A percentile compares a stretch with the other conserved stretches of the same genome.
Conservation (phyloP, 2,329 filamentous ascomycete genomes). For the Scortechinia acanthostroma region DNA sequence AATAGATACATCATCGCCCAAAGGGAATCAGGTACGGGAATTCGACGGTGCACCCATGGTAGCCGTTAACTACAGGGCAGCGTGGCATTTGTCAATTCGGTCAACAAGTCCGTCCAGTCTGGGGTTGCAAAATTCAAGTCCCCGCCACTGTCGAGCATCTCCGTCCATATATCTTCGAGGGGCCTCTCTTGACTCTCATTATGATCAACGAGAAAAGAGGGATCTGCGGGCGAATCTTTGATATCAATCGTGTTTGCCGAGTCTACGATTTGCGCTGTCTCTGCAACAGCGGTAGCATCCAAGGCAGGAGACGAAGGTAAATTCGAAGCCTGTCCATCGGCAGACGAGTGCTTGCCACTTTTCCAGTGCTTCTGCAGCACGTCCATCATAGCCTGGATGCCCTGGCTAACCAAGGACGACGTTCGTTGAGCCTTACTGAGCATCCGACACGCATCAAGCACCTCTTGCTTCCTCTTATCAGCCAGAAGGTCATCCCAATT, state of each 20-base stretch:
- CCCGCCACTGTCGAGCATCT: conserved; percentile 16
- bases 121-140: conserved; percentile 11
- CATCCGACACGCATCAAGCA: conserved; percentile 24
- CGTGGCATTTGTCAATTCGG: conserved; percentile 14
- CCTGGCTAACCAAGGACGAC: conserved; percentile 17
- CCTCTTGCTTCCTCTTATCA: conserved; percentile 21
- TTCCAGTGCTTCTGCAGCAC: conserved; percentile 18
- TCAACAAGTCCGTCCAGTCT: conserved; percentile 18
- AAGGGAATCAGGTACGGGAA: too few relatives aligned
- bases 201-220: background rate
- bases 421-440: conserved; percentile 21
- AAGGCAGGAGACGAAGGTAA: background rate
- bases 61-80: conserved; percentile 5
- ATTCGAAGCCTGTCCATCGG: too few relatives aligned
- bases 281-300: background rate
- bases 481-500: conserved; percentile 25
- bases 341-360: background rate
- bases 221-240: background rate
- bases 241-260: background rate
- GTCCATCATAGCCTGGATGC: conserved; percentile 24
- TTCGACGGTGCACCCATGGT: too few relatives aligned
- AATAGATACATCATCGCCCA: too few relatives aligned
- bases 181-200: conserved; percentile 5
- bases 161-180: conserved; percentile 19
- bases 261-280: too few relatives aligned